A percentile compares a stretch with the other conserved stretches of the same genome.
These are phyloP conservation scores for Hypoxylon subgilvum DNA, from an alignment of 495 filamentous ascomycete genomes.

Conservation along the genomic window DNA sequence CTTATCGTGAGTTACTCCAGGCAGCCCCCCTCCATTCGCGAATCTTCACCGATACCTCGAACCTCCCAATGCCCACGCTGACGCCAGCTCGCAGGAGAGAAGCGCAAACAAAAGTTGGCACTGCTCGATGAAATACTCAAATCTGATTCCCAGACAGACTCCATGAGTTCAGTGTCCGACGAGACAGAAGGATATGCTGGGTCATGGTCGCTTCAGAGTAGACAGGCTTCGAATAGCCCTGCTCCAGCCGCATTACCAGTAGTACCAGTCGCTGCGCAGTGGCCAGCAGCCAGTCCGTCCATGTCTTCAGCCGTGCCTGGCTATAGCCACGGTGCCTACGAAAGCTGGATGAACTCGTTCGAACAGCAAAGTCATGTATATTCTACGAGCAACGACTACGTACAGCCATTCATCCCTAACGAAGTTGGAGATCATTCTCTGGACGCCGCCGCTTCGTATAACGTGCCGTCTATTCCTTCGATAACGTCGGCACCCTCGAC, in stretches of 20 bases:
- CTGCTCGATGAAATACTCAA: conserved; percentile 42
- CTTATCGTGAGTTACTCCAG: conserved; percentile 39
- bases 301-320: conserved; percentile 24
- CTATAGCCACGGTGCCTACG: conserved; percentile 25
- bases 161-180: conserved; percentile 43
- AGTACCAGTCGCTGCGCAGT: conserved; percentile 15
- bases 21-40: neutral
- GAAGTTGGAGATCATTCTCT: conserved; percentile 18
- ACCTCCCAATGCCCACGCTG: conserved; percentile 25
- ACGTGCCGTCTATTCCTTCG: conserved; percentile 22
- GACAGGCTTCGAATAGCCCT: conserved; percentile 38
- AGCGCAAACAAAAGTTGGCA: conserved; percentile 46
- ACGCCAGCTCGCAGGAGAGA: conserved; percentile 39
- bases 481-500: conserved; percentile 32
- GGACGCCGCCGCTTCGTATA: conserved; percentile 17
- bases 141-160: conserved; percentile 39
- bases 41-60: neutral
- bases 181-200: conserved; percentile 37
- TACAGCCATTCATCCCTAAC: conserved; percentile 13
- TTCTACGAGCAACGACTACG: conserved; percentile 19
- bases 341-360: conserved; percentile 28
- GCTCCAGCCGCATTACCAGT: conserved; percentile 18
- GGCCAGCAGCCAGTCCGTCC: conserved; percentile 21
- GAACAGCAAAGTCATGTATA: conserved; percentile 12
- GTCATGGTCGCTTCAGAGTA: conserved; percentile 26